Base-by-base conservation (phyloP, 257 asterid species). In the Lycium ferocissimum region DNA sequence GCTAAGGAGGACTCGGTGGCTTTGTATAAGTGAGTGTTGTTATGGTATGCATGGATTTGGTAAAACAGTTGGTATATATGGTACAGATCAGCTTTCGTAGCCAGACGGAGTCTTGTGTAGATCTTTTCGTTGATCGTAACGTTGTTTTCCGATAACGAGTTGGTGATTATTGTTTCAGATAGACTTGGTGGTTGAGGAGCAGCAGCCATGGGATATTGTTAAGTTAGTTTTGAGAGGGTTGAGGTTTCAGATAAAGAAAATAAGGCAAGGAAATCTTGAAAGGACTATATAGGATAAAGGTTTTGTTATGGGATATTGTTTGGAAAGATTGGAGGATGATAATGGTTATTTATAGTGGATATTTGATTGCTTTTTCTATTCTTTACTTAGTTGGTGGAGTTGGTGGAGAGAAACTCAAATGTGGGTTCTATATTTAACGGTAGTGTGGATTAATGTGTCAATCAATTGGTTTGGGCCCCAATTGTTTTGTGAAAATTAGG, bases 21-120 rank as follows among this genome's bases (percentile, higher is more conserved):
- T 49, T 73, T 73, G 58, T 73, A 73, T 43, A 73, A 22, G 14
- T 49, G 59, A 45, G 62, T 47, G 0, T 2, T n/a, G 0, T 40
- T 53, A 10, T 76, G 81, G 12, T 76, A 76, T 20, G 1, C 62
- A 76, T 76, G 81, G 0, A 76, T 76, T 76, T 76, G 35, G 6
- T 47, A 76, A 20, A 47, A 76, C 62, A 47, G 18, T 47, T 76
- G 5, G 43, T 76, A 76, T n/a, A 75, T 75, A 76, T 49, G 62
- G 4, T 37, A 11, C 0, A 53, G 12, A 47, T 76, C 81, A 45
- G 62, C 13, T 76, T 76, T 45, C 0, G 20, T 20, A 2, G 81
- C 62, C 0, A 76, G 81, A 2, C 62, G 58, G 3, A 76, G 20
- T 76, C 81, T 0, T 6, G 61, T 26, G 11, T 76, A 49, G 4